Conservation (phyloP, 228 moss, liverwort and hornwort genomes). For the Sphagnum magellanicum region DNA sequence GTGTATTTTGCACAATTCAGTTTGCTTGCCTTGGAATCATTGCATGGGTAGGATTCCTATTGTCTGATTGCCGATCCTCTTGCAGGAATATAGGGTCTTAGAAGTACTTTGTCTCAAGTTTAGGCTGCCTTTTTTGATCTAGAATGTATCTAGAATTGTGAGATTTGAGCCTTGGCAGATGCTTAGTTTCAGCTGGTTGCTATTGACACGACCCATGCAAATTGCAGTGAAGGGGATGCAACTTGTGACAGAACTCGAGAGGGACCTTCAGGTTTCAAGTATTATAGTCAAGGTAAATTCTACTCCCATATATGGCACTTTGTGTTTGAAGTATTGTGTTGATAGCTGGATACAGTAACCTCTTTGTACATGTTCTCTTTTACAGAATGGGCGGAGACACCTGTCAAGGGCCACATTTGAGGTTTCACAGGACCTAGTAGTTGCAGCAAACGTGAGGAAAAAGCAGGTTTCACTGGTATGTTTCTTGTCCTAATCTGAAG, state of each 20-base stretch:
- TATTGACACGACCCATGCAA: background rate
- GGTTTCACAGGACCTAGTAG: conserved; percentile 86
- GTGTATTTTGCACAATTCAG: too few species aligned
- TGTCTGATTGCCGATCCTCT: too few species aligned
- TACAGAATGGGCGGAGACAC: conserved; percentile 91
- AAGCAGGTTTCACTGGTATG: conserved; percentile 90
- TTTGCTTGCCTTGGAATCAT: too few species aligned
- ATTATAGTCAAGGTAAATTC: conserved; percentile 84
- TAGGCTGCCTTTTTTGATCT: too few species aligned
- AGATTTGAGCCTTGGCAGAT: too few species aligned
- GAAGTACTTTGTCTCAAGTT: too few species aligned
- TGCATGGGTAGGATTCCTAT: too few species aligned
- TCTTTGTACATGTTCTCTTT: background rate
- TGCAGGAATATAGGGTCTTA: too few species aligned
- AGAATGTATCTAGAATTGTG: too few species aligned
- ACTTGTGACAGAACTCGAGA: conserved; percentile 91
- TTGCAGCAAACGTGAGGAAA: conserved; percentile 89
- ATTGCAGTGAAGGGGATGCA: conserved; percentile 90
- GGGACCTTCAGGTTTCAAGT: conserved; percentile 86
- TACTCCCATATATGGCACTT: background rate
- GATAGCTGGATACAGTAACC: background rate
- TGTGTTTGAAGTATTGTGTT: background rate
- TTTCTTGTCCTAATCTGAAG: background rate
- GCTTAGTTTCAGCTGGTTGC: background rate
- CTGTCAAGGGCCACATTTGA: conserved; percentile 78